Evolutionary conservation across 306 rosid species (phyloP), one percentile per base, ranked within the genome.

Genomic region (Vigna mungo): DNA sequence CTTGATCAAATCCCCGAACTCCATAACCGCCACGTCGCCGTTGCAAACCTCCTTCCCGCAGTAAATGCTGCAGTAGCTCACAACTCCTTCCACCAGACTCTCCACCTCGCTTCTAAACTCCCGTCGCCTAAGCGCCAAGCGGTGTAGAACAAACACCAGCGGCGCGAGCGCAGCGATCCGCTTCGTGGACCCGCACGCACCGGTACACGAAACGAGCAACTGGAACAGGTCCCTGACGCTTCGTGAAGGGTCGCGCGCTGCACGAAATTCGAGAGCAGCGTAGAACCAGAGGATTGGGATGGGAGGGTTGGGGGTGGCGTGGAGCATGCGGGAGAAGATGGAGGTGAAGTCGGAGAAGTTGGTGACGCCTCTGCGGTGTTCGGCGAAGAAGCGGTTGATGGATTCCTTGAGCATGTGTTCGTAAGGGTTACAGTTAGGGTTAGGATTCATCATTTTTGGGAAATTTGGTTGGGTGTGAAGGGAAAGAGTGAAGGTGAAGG

Each of bases 141-240:
- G 70, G 32, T 79, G 53, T 62, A 91, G 11, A 64, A 67, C 84
- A 60, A 74, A 86, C 1, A 89, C 51, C 53, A 91, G 67, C 14
- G 97, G 97, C 6, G 91, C 92, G 44, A 91, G 87, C 6, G 82
- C 81, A 4, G 82, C 94, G 44, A 88, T 88, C 36, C 86, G 58
- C 30, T 85, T 86, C 52, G 62, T 32, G n/a, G 88, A 64, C 23
- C 83, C 73, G 56, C 83, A 80, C 18, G 74, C 49, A 6, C 18
- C 81, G 9, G 88, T 81, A 59, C 89, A 88, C 14, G 94, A 88
- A 20, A 84, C 87, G 6, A 91, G 80, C 44, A 82, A 15, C 30
- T 85, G 91, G 67, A 91, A 89, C 9, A 91, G 60, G 41, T 82
- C 89, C 76, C 84, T 89, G 47, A 68, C 81, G 32, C 5, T 37